These are phyloP conservation scores for Fusarium pilosicola DNA, from an alignment of 2,329 filamentous ascomycete species.

Conservation along the genomic window DNA sequence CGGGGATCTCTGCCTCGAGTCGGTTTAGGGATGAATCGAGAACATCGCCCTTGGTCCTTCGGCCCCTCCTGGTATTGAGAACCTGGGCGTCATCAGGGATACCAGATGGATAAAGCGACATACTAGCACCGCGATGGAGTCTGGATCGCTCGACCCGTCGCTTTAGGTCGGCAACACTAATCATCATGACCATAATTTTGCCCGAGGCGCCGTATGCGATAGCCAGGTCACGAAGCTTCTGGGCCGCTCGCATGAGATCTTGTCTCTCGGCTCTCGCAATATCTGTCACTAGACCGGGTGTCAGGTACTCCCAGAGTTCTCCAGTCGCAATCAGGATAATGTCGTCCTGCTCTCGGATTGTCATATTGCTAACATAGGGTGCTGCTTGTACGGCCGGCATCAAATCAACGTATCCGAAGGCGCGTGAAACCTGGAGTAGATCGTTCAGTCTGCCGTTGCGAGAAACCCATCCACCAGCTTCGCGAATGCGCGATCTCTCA, in stretches of 20 bases:
- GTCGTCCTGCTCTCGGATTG: slow-evolving; percentile 88
- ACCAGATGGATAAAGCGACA: slow-evolving; percentile 83
- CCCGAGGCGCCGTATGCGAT: slow-evolving; percentile 93
- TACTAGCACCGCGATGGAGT: slow-evolving; percentile 79
- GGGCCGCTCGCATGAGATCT: slow-evolving; percentile 93
- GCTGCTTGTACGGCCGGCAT: slow-evolving; percentile 94
- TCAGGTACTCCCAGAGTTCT: slow-evolving; percentile 95
- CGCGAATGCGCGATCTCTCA: slow-evolving; percentile 89
- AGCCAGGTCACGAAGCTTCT: slow-evolving; percentile 92
- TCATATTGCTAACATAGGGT: slow-evolving; percentile 81
- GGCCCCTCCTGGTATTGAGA: slow-evolving; percentile 70
- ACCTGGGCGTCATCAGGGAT: slow-evolving; percentile 76
- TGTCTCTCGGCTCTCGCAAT: slow-evolving; percentile 85
- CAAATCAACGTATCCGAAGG: slow-evolving; percentile 93
- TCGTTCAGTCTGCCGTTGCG: slow-evolving; percentile 95
- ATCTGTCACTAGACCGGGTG: slow-evolving; percentile 90
- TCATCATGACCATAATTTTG: slow-evolving; percentile 99
- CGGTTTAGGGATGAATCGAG: slow-evolving; percentile 88
- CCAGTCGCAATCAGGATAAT: slow-evolving; percentile 91
- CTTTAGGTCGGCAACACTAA: slow-evolving; percentile 91
- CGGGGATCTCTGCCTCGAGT: slow-evolving; percentile 89
- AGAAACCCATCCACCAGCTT: slow-evolving; percentile 95
- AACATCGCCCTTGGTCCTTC: slow-evolving; percentile 70
- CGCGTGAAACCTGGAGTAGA: slow-evolving; percentile 86
- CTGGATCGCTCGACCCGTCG: slow-evolving; percentile 79